Evolutionary conservation across 495 filamentous ascomycete genomes (phyloP).

Genomic region (Lophiostoma macrostomum): DNA sequence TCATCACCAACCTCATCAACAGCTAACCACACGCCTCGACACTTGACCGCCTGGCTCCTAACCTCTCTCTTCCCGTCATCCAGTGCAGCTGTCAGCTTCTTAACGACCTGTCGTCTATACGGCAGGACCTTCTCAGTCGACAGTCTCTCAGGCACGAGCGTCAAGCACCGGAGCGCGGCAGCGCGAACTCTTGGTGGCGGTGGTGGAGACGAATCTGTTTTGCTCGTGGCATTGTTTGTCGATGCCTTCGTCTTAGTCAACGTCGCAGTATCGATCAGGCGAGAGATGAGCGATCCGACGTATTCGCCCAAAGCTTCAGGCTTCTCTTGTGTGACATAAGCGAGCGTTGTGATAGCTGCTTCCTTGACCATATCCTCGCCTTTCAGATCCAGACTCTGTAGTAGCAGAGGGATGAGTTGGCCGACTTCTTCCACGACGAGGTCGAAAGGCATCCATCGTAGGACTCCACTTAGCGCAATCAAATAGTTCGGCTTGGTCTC

Average conservation of each 20-base stretch:
- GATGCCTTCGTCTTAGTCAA: conserved; percentile 14
- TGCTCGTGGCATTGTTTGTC: too few species aligned
- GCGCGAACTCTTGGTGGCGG: conserved; percentile 47
- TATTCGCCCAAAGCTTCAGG: conserved; percentile 58
- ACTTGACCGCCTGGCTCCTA: conserved; percentile 66
- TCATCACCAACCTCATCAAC: conserved; percentile 63
- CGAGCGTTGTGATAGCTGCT: conserved; percentile 60
- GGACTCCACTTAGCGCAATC: conserved; percentile 62
- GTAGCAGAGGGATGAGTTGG: conserved; percentile 61
- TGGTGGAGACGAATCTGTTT: too few species aligned
- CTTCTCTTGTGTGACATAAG: conserved; percentile 57
- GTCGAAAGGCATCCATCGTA: conserved; percentile 57
- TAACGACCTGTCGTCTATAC: conserved; percentile 55
- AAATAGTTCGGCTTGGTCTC: conserved; percentile 60
- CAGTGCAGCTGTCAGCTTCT: conserved; percentile 51
- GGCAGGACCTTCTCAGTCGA: conserved; percentile 52
- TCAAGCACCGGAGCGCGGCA: conserved; percentile 56
- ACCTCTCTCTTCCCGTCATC: conserved; percentile 70
- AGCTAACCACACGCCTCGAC: conserved; percentile 62
- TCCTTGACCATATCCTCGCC: conserved; percentile 52
- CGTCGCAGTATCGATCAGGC: conserved; percentile 52
- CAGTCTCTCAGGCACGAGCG: conserved; percentile 49
- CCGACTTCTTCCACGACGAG: conserved; percentile 60
- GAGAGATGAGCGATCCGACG: conserved; percentile 55
- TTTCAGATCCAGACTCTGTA: conserved; percentile 66